Evolutionary conservation across 1,284 basidiomycete species (phyloP), one percentile per base, ranked within the genome.

Genomic region (Tylopilus orsonianus): DNA sequence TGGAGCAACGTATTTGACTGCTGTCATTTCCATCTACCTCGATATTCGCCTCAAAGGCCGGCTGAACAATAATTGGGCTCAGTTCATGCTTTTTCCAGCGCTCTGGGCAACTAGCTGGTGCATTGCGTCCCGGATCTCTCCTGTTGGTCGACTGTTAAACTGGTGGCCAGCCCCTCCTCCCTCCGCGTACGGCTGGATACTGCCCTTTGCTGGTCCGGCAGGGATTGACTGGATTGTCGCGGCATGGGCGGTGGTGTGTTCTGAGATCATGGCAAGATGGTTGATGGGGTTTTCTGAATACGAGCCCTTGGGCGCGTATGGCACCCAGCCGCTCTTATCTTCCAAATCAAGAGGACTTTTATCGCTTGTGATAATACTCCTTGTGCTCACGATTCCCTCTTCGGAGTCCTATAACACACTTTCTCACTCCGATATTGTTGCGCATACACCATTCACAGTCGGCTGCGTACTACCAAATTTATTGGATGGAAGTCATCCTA

Each of bases 141-240:
- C 86, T 0, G 62, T 88, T 10, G 89, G 89, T 12, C 75, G 83
- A 50, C 72, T 91, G 14, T 71, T 80, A 5, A 78, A 81, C 13
- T 90, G 87, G 87, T 64, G 59, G 54, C 58, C 58, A 36, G 81
- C 75, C 40, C 80, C 85, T 5, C 70, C 79, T 18, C 61, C 71
- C 5, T 62, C 75, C 23, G 71, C 74, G 0, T 90, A 90, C 59
- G 58, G 59, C 4, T 91, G 87, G 87, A 63, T 82, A n/a, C 56
- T 77, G 5, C 75, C 75, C 1, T 61, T 75, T 32, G 56, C 78
- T 22, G 88, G 89, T 4, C 74, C 81, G 27, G 67, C 71, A 34
- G 80, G 75, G 12, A 74, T 81, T 48, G 84, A 90, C 61, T 90
- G 85, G 83, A 63, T 84, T 33, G 74, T 78, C 5, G 87, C 78